Percentiles rank a stretch among this genome's conserved stretches.
Evolutionary conservation across 2,329 filamentous ascomycete genomes (phyloP).

Genomic region (Colletotrichum cordylinicola): DNA sequence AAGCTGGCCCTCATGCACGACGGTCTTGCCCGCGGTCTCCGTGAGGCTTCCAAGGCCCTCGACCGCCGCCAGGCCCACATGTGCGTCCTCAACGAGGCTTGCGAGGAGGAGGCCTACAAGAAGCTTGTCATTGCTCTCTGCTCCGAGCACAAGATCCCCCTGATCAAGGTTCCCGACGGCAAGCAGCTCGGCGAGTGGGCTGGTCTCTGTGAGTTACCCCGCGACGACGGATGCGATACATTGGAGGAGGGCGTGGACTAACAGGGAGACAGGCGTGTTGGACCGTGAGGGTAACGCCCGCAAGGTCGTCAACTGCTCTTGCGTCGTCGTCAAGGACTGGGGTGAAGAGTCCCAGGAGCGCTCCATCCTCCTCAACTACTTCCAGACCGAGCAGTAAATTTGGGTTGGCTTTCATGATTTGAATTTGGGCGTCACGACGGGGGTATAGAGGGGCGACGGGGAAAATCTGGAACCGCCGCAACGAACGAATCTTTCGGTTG

Average conservation of each 20-base stretch:
- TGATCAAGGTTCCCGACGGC: slow-evolving; percentile 99
- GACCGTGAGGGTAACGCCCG: slow-evolving; percentile 99
- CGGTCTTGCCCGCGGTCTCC: slow-evolving; percentile 96
- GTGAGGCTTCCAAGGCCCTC: slow-evolving; percentile 98
- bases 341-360: slow-evolving; percentile 99
- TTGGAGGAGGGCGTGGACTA: slow-evolving; percentile 27
- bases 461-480: slow-evolving; percentile 13
- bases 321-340: slow-evolving; percentile 99
- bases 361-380: slow-evolving; percentile 99
- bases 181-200: slow-evolving; percentile 99
- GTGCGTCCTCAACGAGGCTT: slow-evolving; percentile 99
- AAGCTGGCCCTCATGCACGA: slow-evolving; percentile 99
- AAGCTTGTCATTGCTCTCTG: slow-evolving; percentile 99
- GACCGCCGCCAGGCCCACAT: slow-evolving; percentile 99
- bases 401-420: slow-evolving; percentile 28
- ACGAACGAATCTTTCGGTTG: slow-evolving; percentile 40
- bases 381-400: slow-evolving; percentile 85
- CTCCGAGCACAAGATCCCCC: slow-evolving; percentile 99
- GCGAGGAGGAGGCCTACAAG: slow-evolving; percentile 99
- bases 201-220: slow-evolving; percentile 85
- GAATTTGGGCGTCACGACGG: slow-evolving; percentile 34
- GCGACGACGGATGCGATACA: background rate
- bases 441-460: slow-evolving; percentile 21
- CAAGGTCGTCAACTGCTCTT: slow-evolving; percentile 99
- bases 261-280: slow-evolving; percentile 75